These are phyloP conservation scores for Mortierella alpina DNA, from an alignment of 192 early-diverging fungal genomes.

Conservation along the genomic window DNA sequence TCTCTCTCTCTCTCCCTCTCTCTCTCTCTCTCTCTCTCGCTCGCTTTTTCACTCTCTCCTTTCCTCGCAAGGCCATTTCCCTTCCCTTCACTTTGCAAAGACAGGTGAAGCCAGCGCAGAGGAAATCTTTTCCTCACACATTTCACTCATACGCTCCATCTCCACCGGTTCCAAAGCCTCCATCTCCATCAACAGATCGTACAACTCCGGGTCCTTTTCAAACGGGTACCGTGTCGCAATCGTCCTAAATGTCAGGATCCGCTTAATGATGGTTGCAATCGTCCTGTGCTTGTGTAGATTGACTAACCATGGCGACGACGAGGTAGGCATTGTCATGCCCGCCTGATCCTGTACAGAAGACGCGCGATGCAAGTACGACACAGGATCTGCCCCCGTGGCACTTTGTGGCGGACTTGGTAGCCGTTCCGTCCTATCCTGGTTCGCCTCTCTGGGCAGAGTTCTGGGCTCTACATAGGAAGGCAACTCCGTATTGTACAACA, in stretches of 20 bases:
- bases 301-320: conserved; percentile 46
- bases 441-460: neutral
- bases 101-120: conserved; percentile 10
- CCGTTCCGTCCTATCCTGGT: neutral
- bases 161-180: conserved; percentile 30
- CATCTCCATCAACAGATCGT: conserved; percentile 38
- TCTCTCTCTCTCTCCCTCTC: neutral
- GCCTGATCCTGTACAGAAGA: neutral
- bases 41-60: no score
- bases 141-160: conserved; percentile 36
- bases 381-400: neutral
- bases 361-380: no score
- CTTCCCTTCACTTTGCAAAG: conserved; percentile 11
- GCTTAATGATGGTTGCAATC: conserved; percentile 67
- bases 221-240: conserved; percentile 65
- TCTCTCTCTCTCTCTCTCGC: neutral
- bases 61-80: neutral
- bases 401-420: conserved; percentile 10
- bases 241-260: conserved; percentile 65
- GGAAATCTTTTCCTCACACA: conserved; percentile 31
- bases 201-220: conserved; percentile 48
- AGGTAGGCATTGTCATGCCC: neutral
- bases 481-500: conserved; percentile 66
- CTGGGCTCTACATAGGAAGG: conserved; percentile 60
- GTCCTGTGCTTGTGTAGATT: conserved; percentile 70